Percentiles rank a stretch among this genome's conserved stretches.
phyloP scores from a whole-genome alignment of 73 alveolate genomes.

The Breviolum minutum region DNA sequence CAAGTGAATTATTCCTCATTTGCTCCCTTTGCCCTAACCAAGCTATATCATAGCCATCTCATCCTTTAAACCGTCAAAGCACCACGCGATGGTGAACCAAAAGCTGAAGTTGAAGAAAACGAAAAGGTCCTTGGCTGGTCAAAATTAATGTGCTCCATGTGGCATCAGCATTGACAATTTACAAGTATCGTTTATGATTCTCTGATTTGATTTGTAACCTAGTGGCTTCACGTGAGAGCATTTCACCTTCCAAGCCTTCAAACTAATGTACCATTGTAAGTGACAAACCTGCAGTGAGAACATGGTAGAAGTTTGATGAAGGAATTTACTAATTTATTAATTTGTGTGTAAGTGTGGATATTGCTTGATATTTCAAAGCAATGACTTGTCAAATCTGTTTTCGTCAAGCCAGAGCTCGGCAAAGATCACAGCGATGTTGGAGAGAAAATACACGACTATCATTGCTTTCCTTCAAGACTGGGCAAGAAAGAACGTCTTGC shows the following conservation, averaged over 20 bases:
- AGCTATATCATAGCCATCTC: no score
- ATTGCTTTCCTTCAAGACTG: background rate
- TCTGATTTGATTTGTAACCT: no score
- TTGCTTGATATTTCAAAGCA: background rate
- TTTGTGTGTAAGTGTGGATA: no score
- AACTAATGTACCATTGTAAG: background rate
- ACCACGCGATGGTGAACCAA: conserved; percentile 55
- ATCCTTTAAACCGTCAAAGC: background rate
- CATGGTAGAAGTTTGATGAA: no score
- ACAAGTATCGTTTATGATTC: no score
- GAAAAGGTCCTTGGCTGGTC: background rate
- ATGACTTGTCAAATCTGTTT: background rate
- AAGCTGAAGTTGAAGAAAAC: conserved; percentile 53
- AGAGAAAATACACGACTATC: conserved; percentile 22
- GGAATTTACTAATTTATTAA: no score
- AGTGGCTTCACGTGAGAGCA: background rate
- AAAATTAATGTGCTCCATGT: background rate
- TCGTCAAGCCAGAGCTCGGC: background rate
- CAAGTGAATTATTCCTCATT: no score
- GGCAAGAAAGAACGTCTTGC: no score
- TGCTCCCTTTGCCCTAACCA: no score
- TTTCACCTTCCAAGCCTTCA: background rate
- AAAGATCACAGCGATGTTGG: conserved; percentile 11
- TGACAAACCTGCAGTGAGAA: background rate
- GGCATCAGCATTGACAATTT: no score